phyloP scores from a whole-genome alignment of 805 yeast genomes.

The Candida loeiensis region DNA sequence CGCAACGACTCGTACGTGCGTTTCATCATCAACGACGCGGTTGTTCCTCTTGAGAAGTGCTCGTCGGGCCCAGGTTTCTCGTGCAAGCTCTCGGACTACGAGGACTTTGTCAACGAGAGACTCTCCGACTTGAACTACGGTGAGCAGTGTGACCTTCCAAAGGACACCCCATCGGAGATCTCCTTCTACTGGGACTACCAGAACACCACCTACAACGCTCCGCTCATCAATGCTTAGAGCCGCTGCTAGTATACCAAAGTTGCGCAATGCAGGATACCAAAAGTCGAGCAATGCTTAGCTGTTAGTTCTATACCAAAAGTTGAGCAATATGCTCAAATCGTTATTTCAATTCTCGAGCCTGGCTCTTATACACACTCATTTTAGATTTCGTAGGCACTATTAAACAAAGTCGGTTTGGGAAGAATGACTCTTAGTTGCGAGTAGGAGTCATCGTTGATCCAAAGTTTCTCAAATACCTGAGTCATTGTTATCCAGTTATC shows the following conservation, averaged over 20 bases:
- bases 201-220: conserved; percentile 16
- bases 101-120: conserved; percentile 27
- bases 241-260: neutral
- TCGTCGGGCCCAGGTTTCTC: conserved; percentile 42
- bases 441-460: too few species aligned
- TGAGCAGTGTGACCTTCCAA: conserved; percentile 26
- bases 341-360: too few species aligned
- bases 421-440: too few species aligned
- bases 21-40: conserved; percentile 40
- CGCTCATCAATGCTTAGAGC: conserved; percentile 3
- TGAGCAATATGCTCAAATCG: too few species aligned
- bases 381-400: too few species aligned
- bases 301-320: too few species aligned
- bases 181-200: conserved; percentile 25
- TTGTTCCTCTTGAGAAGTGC: conserved; percentile 33
- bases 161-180: conserved; percentile 16
- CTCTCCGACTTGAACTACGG: conserved; percentile 23
- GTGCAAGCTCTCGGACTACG: conserved; percentile 36
- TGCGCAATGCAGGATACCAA: neutral
- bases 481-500: too few species aligned
- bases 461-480: too few species aligned
- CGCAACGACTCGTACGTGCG: conserved; percentile 33
- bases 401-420: too few species aligned
- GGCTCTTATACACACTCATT: too few species aligned
- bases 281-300: too few species aligned